A percentile compares a stretch with the other conserved stretches of the same genome.
Evolutionary conservation across 768 basidiomycete species (phyloP).

Genomic region (Auricularia auricula-judae): DNA sequence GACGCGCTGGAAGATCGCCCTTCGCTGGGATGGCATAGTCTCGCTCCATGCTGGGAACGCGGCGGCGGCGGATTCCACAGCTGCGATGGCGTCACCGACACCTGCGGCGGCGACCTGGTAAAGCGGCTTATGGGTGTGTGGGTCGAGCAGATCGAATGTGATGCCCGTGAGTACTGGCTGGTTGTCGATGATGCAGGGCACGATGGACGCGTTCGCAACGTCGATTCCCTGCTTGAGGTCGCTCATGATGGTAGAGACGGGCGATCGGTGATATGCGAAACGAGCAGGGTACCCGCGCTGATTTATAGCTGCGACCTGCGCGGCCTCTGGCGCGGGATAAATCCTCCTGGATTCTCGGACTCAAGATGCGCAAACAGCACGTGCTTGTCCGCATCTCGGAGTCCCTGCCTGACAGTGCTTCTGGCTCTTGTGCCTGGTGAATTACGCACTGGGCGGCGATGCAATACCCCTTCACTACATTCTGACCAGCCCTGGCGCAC

Average conservation of each 20-base stretch:
- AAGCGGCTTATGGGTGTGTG: not conserved
- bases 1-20: conserved; percentile 12
- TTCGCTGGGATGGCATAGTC: conserved; percentile 6
- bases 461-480: too few relatives aligned
- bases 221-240: not conserved
- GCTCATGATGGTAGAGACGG: not conserved
- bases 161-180: not conserved
- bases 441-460: too few relatives aligned
- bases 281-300: not conserved
- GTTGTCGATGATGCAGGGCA: conserved; percentile 3
- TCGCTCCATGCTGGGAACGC: conserved; percentile 5
- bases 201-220: not conserved
- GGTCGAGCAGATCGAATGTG: conserved; percentile 2
- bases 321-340: not conserved
- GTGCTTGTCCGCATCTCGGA: too few relatives aligned
- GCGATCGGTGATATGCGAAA: not conserved
- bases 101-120: not conserved
- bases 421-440: too few relatives aligned
- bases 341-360: not conserved
- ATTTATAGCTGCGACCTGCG: not conserved
- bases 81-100: not conserved
- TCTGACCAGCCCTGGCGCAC: too few relatives aligned
- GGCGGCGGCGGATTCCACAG: conserved; percentile 2
- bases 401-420: too few relatives aligned
- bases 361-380: too few relatives aligned